Evolutionary conservation across 768 basidiomycete species (phyloP).

Genomic region (Albatrellus ellisii): DNA sequence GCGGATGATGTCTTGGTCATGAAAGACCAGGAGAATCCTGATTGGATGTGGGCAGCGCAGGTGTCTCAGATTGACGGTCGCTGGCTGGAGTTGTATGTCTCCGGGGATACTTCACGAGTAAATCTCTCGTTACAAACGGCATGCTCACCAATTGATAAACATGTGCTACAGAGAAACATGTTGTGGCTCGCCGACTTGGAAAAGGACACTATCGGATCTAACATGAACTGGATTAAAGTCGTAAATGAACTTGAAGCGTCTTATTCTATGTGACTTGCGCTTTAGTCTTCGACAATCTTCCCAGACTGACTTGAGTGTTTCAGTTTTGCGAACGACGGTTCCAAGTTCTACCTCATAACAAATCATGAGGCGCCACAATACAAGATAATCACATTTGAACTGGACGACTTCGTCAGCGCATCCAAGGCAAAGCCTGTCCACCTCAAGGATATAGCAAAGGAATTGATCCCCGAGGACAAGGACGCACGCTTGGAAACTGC

Average conservation of each 20-base stretch:
- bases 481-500: conserved; percentile 44
- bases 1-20: conserved; percentile 59
- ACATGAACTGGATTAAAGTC: conserved; percentile 64
- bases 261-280: conserved; percentile 41
- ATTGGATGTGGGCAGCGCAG: conserved; percentile 47
- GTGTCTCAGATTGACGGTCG: conserved; percentile 50
- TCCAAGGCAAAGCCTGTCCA: conserved; percentile 8
- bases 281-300: neutral
- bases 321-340: conserved; percentile 54
- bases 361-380: conserved; percentile 54
- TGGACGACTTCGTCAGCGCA: conserved; percentile 24
- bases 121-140: neutral
- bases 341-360: conserved; percentile 50
- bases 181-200: conserved; percentile 63
- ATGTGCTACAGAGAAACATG: conserved; percentile 44
- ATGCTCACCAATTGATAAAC: neutral
- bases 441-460: conserved; percentile 30
- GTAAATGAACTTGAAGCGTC: conserved; percentile 55
- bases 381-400: conserved; percentile 52
- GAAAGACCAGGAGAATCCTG: conserved; percentile 48
- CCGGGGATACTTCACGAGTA: conserved; percentile 54
- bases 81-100: conserved; percentile 42
- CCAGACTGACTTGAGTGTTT: neutral
- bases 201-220: conserved; percentile 41
- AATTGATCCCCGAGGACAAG: conserved; percentile 58